phyloP scores from a whole-genome alignment of 176 grass and related monocot species.

The Dendrocalamus sinicus region DNA sequence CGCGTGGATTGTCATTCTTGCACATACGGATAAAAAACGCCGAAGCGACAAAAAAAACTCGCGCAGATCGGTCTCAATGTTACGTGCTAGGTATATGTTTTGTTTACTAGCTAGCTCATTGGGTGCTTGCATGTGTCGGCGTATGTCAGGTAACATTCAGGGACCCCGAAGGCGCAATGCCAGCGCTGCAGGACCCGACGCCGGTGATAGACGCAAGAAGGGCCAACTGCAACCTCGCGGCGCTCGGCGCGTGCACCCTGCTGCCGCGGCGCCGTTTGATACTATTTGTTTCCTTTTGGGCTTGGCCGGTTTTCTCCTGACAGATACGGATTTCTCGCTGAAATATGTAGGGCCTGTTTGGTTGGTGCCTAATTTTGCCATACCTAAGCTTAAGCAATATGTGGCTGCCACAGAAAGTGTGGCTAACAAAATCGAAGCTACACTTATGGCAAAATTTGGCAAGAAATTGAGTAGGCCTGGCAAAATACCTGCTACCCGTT shows the following conservation, averaged over 20 bases:
- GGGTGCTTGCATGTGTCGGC: not conserved
- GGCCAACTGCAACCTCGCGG: slow-evolving; percentile 68
- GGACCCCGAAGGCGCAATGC: slow-evolving; percentile 47
- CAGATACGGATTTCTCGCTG: not conserved
- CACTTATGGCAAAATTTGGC: no score
- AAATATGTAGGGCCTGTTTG: not conserved
- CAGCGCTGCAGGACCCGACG: slow-evolving; percentile 62
- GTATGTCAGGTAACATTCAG: slow-evolving; percentile 58
- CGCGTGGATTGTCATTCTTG: no score
- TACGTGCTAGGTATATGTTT: not conserved
- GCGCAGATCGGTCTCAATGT: not conserved
- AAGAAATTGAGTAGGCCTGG: no score
- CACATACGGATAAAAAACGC: no score
- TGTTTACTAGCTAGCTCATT: not conserved
- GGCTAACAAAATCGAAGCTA: no score
- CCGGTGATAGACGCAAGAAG: slow-evolving; percentile 64
- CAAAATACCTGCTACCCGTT: no score
- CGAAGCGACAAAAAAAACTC: not conserved
- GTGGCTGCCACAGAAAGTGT: no score
- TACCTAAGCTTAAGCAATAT: no score
- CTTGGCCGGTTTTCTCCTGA: not conserved
- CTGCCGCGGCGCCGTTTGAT: not conserved
- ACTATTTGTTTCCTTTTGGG: no score
- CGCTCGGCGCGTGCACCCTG: slow-evolving; percentile 29
- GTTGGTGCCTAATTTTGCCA: no score